phyloP scores from a whole-genome alignment of 2,329 filamentous ascomycete species.

The Paramyrothecium sp. region DNA sequence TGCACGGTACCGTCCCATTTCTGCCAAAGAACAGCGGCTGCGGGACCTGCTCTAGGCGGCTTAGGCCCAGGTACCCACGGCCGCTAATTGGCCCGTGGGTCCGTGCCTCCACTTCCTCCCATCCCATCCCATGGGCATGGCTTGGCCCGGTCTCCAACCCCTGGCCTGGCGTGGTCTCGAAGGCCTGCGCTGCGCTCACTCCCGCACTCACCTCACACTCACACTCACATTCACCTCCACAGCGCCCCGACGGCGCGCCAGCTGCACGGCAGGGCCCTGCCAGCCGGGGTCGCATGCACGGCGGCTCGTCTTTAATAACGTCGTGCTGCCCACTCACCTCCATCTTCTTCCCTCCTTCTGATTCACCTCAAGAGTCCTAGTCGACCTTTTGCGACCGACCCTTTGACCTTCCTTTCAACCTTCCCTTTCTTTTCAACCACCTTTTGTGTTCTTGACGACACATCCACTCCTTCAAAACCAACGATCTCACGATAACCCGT shows the following conservation, averaged over 20 bases:
- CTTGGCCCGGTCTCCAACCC: background rate
- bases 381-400: conserved; percentile 1
- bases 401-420: conserved; percentile 1
- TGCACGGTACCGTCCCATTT: no score
- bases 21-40: background rate
- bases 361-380: conserved; percentile 2
- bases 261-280: background rate
- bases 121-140: background rate
- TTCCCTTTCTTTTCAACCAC: conserved; percentile 2
- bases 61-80: background rate
- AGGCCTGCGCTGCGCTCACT: no score
- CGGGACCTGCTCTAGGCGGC: background rate
- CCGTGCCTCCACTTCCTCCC: no score
- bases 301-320: background rate
- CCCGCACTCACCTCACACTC: no score
- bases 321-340: background rate
- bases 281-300: background rate
- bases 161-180: background rate
- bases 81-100: background rate
- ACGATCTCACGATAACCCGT: background rate
- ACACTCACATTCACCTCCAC: background rate
- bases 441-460: conserved; percentile 26
- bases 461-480: conserved; percentile 25
- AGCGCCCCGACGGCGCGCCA: background rate
- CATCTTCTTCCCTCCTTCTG: conserved; percentile 3